Percentiles rank a stretch among this genome's conserved stretches.
These are phyloP conservation scores for Trapa bicornis DNA, from an alignment of 345 rosid genomes.

Conservation along the genomic window DNA sequence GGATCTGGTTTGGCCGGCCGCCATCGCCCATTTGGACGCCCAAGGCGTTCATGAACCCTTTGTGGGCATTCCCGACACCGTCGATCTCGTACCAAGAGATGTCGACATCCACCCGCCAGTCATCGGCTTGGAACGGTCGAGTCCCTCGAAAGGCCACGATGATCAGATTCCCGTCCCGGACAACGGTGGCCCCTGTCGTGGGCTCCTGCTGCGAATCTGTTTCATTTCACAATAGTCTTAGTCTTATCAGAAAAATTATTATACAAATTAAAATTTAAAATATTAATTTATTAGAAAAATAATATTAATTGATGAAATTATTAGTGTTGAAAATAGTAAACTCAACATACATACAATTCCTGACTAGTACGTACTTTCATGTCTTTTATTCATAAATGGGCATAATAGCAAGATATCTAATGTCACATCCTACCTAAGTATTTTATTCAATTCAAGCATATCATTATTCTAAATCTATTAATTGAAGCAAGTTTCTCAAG, in stretches of 20 bases:
- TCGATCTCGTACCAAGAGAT: constrained; percentile 32
- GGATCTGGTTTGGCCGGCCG: constrained; percentile 35
- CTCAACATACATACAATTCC: no score
- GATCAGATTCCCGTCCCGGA: constrained; percentile 20
- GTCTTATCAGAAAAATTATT: neutral
- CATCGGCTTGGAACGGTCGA: constrained; percentile 27
- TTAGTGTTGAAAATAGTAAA: no score
- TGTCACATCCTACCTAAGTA: no score
- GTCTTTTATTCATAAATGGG: no score
- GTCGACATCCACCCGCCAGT: constrained; percentile 35
- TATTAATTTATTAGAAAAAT: no score
- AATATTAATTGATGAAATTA: no score
- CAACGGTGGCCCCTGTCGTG: constrained; percentile 23
- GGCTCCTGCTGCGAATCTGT: constrained; percentile 20
- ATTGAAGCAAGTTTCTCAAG: no score
- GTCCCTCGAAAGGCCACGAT: constrained; percentile 42
- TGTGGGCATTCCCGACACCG: constrained; percentile 34
- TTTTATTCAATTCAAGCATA: no score
- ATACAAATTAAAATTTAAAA: no score
- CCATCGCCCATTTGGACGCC: constrained; percentile 32
- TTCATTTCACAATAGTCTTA: neutral
- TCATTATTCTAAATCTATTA: no score
- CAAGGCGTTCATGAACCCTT: constrained; percentile 54
- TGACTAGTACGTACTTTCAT: no score
- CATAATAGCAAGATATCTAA: no score